Evolutionary conservation across 2,329 filamentous ascomycete species (phyloP).

Genomic region (Verticillium tricorpus): DNA sequence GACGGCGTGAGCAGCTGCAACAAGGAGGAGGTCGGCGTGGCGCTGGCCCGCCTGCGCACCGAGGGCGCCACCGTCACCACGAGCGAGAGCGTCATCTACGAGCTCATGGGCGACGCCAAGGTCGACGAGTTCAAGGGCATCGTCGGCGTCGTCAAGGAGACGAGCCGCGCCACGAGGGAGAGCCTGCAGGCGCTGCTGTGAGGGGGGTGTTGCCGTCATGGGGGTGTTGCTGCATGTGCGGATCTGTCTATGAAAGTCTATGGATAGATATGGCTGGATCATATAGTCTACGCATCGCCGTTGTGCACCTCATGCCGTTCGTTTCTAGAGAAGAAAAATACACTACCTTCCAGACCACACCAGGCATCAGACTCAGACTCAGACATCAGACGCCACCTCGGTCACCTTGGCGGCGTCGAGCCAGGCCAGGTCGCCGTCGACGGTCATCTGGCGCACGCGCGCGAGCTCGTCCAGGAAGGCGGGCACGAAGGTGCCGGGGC

Average conservation of each 20-base stretch:
- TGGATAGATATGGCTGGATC: no score
- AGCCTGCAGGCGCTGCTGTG: conserved; percentile 59
- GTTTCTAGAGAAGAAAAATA: no score
- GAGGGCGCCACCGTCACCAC: conserved; percentile 78
- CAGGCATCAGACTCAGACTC: background rate
- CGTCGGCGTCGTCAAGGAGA: conserved; percentile 74
- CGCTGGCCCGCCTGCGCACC: conserved; percentile 68
- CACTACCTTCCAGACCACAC: no score
- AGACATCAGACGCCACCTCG: conserved; percentile 25
- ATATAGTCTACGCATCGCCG: no score
- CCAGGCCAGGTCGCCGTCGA: conserved; percentile 45
- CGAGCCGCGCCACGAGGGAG: conserved; percentile 63
- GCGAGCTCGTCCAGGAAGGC: conserved; percentile 74
- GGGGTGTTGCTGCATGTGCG: background rate
- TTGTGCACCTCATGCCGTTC: no score
- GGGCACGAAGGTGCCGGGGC: conserved; percentile 83
- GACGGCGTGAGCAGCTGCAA: conserved; percentile 91
- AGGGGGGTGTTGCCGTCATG: no score
- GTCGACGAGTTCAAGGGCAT: conserved; percentile 69
- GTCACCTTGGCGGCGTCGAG: conserved; percentile 45
- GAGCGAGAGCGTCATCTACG: conserved; percentile 87
- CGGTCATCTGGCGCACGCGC: conserved; percentile 42
- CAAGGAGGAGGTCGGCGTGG: conserved; percentile 72
- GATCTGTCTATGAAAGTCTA: background rate
- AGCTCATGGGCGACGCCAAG: conserved; percentile 78